Conservation (phyloP, 2,329 filamentous ascomycete species). For the Leptographium galeiforme region DNA sequence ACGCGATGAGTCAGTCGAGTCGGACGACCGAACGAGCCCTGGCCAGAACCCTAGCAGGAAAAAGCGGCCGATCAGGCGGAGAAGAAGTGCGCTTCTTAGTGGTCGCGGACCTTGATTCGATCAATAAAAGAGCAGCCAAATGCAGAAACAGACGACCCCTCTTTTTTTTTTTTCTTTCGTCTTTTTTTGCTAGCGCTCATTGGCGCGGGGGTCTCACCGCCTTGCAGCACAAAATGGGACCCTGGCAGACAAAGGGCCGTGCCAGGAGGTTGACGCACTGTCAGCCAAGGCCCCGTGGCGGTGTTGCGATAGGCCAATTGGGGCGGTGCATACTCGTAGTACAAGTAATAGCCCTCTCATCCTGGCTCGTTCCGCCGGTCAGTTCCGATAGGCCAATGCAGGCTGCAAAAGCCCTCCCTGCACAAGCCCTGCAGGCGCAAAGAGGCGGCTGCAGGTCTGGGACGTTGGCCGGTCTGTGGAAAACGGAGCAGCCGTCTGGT, state of each 20-base stretch:
- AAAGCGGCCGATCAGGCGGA: no score
- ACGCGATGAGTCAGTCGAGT: not conserved
- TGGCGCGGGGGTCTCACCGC: conserved; percentile 6
- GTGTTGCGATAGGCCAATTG: not conserved
- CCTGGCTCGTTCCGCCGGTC: not conserved
- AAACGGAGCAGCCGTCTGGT: no score
- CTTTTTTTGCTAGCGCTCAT: not conserved
- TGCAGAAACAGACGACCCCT: not conserved
- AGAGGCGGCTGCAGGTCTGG: no score
- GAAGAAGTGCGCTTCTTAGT: no score
- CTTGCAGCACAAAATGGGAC: not conserved
- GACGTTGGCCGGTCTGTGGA: not conserved
- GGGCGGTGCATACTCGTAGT: not conserved
- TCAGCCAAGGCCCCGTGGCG: not conserved
- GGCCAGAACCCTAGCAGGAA: no score
- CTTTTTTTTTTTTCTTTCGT: not conserved
- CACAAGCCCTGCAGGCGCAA: no score
- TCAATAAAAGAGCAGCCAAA: not conserved
- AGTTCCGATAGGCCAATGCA: no score
- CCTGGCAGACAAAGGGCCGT: not conserved
- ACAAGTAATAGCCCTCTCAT: no score
- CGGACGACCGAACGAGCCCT: not conserved
- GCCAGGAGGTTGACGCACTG: not conserved
- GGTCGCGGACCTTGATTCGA: not conserved
- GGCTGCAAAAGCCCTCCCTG: no score